Percentiles rank a stretch among this genome's conserved stretches.
Evolutionary conservation across 176 grass and related monocot genomes (phyloP).

Genomic region (Avena atlantica): DNA sequence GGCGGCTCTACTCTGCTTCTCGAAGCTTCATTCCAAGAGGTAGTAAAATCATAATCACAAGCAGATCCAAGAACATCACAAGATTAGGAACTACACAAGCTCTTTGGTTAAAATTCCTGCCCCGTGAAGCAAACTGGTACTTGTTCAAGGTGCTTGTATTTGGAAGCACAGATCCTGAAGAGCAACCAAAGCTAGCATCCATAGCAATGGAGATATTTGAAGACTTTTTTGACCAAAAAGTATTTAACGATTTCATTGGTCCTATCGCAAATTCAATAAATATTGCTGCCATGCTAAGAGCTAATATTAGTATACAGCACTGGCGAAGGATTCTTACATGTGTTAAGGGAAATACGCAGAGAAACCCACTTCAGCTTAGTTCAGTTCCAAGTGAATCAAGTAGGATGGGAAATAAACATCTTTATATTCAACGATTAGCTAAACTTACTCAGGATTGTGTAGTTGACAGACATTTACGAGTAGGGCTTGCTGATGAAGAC

Average conservation of each 20-base stretch:
- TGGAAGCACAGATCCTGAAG: slow-evolving; percentile 2
- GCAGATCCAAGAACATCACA: neutral
- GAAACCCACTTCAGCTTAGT: neutral
- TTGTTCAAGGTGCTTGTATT: slow-evolving; percentile 41
- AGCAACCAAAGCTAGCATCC: slow-evolving; percentile 2
- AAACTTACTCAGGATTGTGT: neutral
- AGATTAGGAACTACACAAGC: slow-evolving; percentile 5
- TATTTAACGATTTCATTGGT: neutral
- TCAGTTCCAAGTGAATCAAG: neutral
- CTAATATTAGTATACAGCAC: neutral
- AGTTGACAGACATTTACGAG: neutral
- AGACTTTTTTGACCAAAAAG: neutral
- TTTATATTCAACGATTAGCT: neutral
- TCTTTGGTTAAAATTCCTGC: neutral
- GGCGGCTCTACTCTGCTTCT: neutral
- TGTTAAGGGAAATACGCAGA: neutral
- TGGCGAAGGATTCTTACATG: neutral
- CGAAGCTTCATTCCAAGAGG: neutral
- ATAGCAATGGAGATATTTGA: slow-evolving; percentile 31
- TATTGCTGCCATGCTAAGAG: neutral
- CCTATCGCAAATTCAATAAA: neutral
- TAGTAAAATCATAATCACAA: slow-evolving; percentile 44
- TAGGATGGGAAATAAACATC: neutral
- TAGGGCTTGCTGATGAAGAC: neutral
- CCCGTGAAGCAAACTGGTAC: slow-evolving; percentile 14